Evolutionary conservation across 1,139 yeast genomes (phyloP), one percentile per base, ranked within the genome.

Genomic region (Candida sanyaensis): DNA sequence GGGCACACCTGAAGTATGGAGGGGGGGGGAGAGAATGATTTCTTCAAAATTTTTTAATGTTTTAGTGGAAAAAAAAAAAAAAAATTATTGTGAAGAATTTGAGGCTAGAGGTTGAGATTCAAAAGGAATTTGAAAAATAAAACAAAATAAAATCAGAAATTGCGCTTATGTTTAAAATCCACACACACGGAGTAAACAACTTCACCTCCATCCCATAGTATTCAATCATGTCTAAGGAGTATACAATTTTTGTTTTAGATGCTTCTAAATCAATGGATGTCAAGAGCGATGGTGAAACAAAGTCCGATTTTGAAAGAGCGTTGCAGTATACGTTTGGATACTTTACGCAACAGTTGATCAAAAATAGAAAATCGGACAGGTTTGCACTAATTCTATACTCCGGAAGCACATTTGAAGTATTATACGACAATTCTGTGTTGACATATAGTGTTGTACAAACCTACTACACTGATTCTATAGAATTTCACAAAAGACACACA

Each of bases 211-310:
- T 30, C 12, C 33, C 33, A 30, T 13, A 34, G 28, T 23, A 5
- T 17, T 23, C 11, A 40, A 31, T 10, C 28, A 48, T 48, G 50
- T 50, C 53, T 9, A 75, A 75, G 52, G 79, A 77, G 68, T 65
- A 77, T 36, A 80, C 86, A 0, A 65, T 77, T 3, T 82, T 80
- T 55, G 75, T 84, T 23, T 23, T 54, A 9, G 57, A 54, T 43
- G 50, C 47, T 10, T 48, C 57, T 8, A 42, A 41, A 13, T 44
- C 38, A 17, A 52, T 52, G 55, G 43, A 36, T 10, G 26, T n/a
- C 2, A 27, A 28, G 1, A 27, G 33, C n/a, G 24, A 8, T n/a
- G 40, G 27, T 5, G 34, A 37, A 8, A 27, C 38, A 1, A 13
- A 32, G 7, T 13, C 46, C 8, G 53, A 52, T 38, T 49, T 46